phyloP scores from a whole-genome alignment of 2,329 filamentous ascomycete genomes.

The Plectosphaerella plurivora region DNA sequence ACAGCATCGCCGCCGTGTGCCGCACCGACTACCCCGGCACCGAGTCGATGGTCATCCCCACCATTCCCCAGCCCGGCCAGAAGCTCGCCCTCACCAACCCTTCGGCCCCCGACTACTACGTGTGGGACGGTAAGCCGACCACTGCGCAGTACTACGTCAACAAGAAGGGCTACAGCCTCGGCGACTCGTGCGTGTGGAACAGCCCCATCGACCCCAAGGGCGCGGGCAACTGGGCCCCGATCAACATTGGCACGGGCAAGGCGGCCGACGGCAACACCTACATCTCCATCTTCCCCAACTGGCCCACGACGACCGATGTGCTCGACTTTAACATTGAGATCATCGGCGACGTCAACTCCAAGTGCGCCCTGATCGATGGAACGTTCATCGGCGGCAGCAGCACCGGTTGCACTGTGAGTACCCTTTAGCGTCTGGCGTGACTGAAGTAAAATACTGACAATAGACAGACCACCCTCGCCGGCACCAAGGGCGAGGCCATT shows the following conservation, averaged over 20 bases:
- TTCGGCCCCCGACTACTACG: constrained; percentile 66
- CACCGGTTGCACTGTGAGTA: constrained; percentile 77
- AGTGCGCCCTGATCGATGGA: constrained; percentile 64
- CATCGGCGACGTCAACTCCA: constrained; percentile 52
- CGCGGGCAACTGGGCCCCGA: constrained; percentile 80
- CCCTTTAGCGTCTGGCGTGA: not conserved
- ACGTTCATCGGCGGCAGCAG: constrained; percentile 49
- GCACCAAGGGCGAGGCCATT: constrained; percentile 31
- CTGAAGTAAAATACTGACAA: not conserved
- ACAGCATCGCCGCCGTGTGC: constrained; percentile 68
- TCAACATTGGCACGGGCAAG: constrained; percentile 79
- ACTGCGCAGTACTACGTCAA: constrained; percentile 98
- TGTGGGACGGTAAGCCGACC: constrained; percentile 69
- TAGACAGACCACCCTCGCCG: constrained; percentile 35
- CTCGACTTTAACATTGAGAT: constrained; percentile 81
- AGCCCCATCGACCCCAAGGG: constrained; percentile 42
- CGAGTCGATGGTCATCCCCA: constrained; percentile 80
- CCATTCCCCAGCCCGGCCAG: constrained; percentile 56
- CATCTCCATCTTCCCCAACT: constrained; percentile 81
- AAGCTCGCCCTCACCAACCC: constrained; percentile 70
- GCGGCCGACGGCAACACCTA: constrained; percentile 62
- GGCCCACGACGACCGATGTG: constrained; percentile 63
- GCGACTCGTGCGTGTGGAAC: constrained; percentile 74
- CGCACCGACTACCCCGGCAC: constrained; percentile 95
- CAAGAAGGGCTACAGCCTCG: constrained; percentile 62